phyloP scores from a whole-genome alignment of 2,329 filamentous ascomycete species.

The Xylariales sp. region DNA sequence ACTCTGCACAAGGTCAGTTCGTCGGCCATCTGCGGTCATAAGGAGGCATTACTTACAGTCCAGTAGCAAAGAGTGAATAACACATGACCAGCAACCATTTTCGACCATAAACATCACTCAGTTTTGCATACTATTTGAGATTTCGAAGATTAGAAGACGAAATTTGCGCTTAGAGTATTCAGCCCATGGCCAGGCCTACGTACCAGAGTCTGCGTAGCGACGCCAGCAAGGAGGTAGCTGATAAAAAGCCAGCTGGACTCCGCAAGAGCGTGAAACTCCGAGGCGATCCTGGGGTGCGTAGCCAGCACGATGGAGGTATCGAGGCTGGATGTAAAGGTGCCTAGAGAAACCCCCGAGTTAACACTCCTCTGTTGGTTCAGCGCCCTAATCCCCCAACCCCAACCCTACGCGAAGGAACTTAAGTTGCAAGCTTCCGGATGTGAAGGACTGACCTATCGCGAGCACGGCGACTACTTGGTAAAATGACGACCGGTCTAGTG shows the following conservation, averaged over 20 bases:
- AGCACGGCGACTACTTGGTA: conserved; percentile 2
- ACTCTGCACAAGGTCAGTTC: not conserved
- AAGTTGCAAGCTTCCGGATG: no score
- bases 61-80: conserved; percentile 21
- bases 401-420: no score
- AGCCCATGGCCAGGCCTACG: conserved; percentile 11
- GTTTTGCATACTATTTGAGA: conserved; percentile 20
- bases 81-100: conserved; percentile 19
- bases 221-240: conserved; percentile 44
- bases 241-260: conserved; percentile 56
- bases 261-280: conserved; percentile 52
- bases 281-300: conserved; percentile 58
- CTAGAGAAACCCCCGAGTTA: no score
- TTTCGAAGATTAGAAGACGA: not conserved
- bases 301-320: conserved; percentile 64
- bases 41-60: conserved; percentile 12
- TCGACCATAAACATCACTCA: conserved; percentile 23
- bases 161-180: not conserved
- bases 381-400: no score
- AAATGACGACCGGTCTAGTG: not conserved
- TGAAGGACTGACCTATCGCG: not conserved
- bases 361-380: no score
- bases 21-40: not conserved
- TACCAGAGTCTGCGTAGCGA: conserved; percentile 49
- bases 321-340: conserved; percentile 60